Conservation (phyloP, 345 rosid species). For the Salix brachista region DNA sequence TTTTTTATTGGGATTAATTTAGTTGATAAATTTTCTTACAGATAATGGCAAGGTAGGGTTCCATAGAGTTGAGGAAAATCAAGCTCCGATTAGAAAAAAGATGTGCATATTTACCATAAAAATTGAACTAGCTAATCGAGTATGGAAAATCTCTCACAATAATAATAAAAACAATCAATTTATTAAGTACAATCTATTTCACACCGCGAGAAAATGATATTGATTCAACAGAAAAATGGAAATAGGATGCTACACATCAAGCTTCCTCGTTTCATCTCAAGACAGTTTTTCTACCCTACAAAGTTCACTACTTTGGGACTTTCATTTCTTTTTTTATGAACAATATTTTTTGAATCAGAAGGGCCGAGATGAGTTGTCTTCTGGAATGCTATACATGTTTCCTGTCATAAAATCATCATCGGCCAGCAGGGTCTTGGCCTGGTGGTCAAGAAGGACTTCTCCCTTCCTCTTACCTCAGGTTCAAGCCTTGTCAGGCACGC, state of each 20-base stretch:
- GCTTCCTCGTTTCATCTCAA: not conserved
- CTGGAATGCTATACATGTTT: conserved; percentile 25
- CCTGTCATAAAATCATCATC: conserved; percentile 68
- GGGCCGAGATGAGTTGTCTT: conserved; percentile 22
- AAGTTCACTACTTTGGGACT: conserved; percentile 73
- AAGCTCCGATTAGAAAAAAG: not conserved
- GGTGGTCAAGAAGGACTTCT: too few relatives aligned
- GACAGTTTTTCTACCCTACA: conserved; percentile 33
- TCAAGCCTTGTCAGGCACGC: too few relatives aligned
- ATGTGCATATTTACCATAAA: not conserved
- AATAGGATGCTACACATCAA: too few relatives aligned
- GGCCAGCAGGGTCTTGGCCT: too few relatives aligned
- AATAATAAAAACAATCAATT: too few relatives aligned
- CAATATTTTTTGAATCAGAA: conserved; percentile 21
- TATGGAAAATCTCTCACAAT: too few relatives aligned
- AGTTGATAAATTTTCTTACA: not conserved
- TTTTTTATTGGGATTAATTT: not conserved
- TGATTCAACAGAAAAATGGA: too few relatives aligned
- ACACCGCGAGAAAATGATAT: too few relatives aligned
- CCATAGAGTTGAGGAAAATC: not conserved
- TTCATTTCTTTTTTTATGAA: conserved; percentile 39
- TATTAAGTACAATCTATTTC: too few relatives aligned
- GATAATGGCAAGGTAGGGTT: not conserved
- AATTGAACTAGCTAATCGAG: not conserved
- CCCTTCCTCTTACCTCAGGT: too few relatives aligned